phyloP scores from a whole-genome alignment of 768 basidiomycete species.

The Lyophyllum atratum region DNA sequence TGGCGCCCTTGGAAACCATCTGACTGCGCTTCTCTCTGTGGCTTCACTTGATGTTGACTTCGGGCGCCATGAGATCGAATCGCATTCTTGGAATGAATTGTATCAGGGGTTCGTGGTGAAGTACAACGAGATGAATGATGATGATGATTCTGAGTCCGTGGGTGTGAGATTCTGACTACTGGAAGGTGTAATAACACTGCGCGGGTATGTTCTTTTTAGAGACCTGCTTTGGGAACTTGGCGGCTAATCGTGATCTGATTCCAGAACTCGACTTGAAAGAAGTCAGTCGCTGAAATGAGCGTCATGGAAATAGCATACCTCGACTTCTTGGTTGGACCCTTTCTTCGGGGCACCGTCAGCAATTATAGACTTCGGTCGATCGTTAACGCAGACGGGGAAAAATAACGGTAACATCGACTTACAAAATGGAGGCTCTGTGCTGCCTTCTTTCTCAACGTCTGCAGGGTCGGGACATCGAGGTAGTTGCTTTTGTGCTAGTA shows the following conservation, averaged over 20 bases:
- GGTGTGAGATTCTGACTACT: slow-evolving; percentile 8
- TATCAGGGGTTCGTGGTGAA: background rate
- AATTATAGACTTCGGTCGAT: background rate
- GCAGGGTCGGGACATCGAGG: background rate
- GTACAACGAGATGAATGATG: background rate
- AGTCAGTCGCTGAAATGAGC: background rate
- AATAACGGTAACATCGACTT: background rate
- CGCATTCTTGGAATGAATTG: background rate
- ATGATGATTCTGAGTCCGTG: background rate
- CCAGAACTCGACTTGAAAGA: slow-evolving; percentile 5
- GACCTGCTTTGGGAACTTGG: slow-evolving; percentile 17
- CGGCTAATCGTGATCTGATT: slow-evolving; percentile 2
- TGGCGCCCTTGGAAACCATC: background rate
- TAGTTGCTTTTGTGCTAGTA: background rate
- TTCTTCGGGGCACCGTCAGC: background rate
- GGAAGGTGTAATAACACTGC: slow-evolving; percentile 14
- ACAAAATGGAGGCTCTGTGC: slow-evolving; percentile 8
- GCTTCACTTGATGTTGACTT: background rate
- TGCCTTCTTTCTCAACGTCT: slow-evolving; percentile 10
- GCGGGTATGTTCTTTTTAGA: slow-evolving; percentile 16
- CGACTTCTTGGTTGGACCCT: slow-evolving; percentile 5
- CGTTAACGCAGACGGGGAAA: background rate
- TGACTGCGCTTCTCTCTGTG: background rate
- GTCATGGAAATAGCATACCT: slow-evolving; percentile 1
- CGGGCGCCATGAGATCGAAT: background rate